Conservation (phyloP, 2,329 filamentous ascomycete genomes). For the Aaosphaeria pasadenensis region DNA sequence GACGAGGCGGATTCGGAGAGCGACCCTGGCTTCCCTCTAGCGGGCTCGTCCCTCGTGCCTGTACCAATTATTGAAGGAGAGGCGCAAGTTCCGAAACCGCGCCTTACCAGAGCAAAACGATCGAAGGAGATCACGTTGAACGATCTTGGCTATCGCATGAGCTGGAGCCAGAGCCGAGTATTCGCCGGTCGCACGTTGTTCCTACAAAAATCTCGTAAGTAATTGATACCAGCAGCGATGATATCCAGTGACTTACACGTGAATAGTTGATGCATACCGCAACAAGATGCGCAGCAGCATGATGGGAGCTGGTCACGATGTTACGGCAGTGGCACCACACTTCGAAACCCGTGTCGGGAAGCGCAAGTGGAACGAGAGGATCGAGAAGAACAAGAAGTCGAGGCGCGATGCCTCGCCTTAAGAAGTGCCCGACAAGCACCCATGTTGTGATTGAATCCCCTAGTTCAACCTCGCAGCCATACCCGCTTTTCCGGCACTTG, state of each 20-base stretch:
- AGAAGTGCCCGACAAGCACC: constrained; percentile 18
- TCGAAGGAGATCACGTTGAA: constrained; percentile 87
- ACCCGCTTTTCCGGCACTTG: constrained; percentile 30
- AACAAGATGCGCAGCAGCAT: constrained; percentile 86
- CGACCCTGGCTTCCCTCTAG: constrained; percentile 42
- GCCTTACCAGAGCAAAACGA: constrained; percentile 66
- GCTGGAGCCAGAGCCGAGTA: constrained; percentile 90
- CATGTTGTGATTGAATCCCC: constrained; percentile 6
- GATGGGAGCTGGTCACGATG: constrained; percentile 73
- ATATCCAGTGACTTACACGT: constrained; percentile 18
- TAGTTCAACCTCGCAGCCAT: constrained; percentile 23
- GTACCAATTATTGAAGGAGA: constrained; percentile 65
- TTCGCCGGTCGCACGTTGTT: constrained; percentile 86
- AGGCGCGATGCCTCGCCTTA: constrained; percentile 38
- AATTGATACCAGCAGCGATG: neutral
- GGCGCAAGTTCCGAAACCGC: constrained; percentile 70
- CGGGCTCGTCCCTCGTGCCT: constrained; percentile 47
- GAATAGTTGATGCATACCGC: constrained; percentile 83
- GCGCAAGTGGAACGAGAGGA: constrained; percentile 54
- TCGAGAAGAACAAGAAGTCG: constrained; percentile 41
- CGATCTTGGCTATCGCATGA: constrained; percentile 91
- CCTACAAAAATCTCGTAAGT: constrained; percentile 86
- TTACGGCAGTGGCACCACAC: constrained; percentile 71
- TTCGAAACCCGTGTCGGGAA: constrained; percentile 89
- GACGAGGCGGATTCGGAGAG: constrained; percentile 52